These are phyloP conservation scores for Arabis alpina DNA, from an alignment of 345 rosid genomes.

Conservation along the genomic window DNA sequence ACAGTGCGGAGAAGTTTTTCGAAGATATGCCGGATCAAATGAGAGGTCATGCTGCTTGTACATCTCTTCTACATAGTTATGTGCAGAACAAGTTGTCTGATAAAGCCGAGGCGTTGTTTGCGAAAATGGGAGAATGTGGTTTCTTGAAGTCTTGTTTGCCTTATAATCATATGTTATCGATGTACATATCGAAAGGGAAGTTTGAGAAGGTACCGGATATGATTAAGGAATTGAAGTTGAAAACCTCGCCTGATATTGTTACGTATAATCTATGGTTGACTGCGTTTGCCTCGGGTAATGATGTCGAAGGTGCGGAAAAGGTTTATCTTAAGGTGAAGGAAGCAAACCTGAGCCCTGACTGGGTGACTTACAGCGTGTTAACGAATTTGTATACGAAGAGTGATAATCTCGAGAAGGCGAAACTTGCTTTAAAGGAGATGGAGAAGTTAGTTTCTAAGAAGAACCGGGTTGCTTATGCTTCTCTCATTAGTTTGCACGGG, in stretches of 20 bases:
- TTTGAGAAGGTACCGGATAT: conserved; percentile 60
- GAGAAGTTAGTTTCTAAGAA: conserved; percentile 72
- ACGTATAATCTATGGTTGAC: conserved; percentile 76
- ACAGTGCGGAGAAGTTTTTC: conserved; percentile 87
- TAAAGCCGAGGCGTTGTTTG: conserved; percentile 81
- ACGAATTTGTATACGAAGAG: conserved; percentile 65
- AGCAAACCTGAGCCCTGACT: conserved; percentile 67
- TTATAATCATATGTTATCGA: conserved; percentile 72
- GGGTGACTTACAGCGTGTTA: conserved; percentile 78
- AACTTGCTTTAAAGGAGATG: conserved; percentile 74
- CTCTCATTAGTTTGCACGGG: conserved; percentile 74
- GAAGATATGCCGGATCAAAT: conserved; percentile 79
- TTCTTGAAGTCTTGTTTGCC: conserved; percentile 69
- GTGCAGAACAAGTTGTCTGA: conserved; percentile 54
- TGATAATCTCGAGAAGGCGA: conserved; percentile 58
- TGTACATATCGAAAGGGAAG: conserved; percentile 61
- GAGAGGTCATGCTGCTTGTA: conserved; percentile 66
- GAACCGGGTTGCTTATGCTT: conserved; percentile 63
- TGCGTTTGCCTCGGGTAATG: conserved; percentile 56
- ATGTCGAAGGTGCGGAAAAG: conserved; percentile 66
- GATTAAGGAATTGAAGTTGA: conserved; percentile 63
- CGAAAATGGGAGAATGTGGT: conserved; percentile 78
- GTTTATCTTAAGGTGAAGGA: conserved; percentile 63
- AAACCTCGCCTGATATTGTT: conserved; percentile 68
- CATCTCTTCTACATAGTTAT: conserved; percentile 89